A percentile compares a stretch with the other conserved stretches of the same genome.
phyloP scores from a whole-genome alignment of 768 basidiomycete species.

The Tulasnella sp. region DNA sequence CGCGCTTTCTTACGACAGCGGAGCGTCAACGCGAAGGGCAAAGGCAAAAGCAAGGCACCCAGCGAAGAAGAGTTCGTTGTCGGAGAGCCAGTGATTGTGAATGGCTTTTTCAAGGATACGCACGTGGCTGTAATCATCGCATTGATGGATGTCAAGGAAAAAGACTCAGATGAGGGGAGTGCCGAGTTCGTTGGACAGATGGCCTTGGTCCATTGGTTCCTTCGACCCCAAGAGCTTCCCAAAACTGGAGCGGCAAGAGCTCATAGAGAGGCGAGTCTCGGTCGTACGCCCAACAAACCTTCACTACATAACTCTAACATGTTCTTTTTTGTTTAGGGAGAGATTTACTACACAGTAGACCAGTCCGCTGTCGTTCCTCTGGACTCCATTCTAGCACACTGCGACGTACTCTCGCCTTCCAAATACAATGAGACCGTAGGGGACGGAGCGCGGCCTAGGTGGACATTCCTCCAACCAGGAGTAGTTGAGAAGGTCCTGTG shows the following conservation, averaged over 20 bases:
- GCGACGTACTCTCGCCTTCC: constrained; percentile 34
- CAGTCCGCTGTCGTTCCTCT: constrained; percentile 45
- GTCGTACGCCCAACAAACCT: too few species aligned
- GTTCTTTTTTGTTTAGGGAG: constrained; percentile 43
- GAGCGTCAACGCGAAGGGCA: neutral
- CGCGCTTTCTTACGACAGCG: neutral
- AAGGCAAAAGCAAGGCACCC: neutral
- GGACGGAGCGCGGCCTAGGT: neutral
- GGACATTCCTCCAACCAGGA: neutral
- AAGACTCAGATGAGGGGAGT: constrained; percentile 30
- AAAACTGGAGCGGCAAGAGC: constrained; percentile 51
- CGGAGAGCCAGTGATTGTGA: constrained; percentile 62
- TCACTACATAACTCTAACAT: neutral
- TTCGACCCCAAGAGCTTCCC: constrained; percentile 57
- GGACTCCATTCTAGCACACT: constrained; percentile 45
- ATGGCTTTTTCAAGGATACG: constrained; percentile 38
- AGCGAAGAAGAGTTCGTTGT: constrained; percentile 38
- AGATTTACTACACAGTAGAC: constrained; percentile 60
- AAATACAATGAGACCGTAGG: neutral
- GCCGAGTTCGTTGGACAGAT: constrained; percentile 38
- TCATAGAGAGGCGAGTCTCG: constrained; percentile 45
- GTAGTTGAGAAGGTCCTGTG: constrained; percentile 16
- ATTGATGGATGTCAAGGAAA: constrained; percentile 52
- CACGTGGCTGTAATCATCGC: constrained; percentile 64
- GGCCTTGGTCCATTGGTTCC: constrained; percentile 67